Evolutionary conservation across 2,329 filamentous ascomycete species (phyloP), one percentile per base, ranked within the genome.

Genomic region (Lecanosticta acicola): DNA sequence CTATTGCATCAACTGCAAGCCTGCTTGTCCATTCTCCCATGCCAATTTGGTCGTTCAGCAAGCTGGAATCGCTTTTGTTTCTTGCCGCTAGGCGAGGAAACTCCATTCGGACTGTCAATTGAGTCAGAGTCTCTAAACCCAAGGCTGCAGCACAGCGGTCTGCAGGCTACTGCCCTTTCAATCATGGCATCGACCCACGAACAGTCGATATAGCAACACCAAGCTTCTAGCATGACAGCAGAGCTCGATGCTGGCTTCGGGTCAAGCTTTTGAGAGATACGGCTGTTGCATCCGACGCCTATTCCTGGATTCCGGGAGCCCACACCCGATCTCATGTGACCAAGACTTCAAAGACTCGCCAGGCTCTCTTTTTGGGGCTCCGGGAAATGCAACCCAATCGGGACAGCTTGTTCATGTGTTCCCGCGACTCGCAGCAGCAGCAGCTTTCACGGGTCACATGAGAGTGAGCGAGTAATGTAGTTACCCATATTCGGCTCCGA

Each of bases 1-100:
- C 50, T 19, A 33, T 39, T 13, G 38, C 51, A 49, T 58, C 53
- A 32, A 53, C 41, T 21, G 35, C 32, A 14, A 48, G 26, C 5
- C 45, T 29, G 24, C 24, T 29, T 11, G 24, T 29, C 24, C 24
- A 29, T 29, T 29, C 24, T 29, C 7, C 24, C 24, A 29, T 29
- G 11, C 24, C 11, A 29, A 5, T 29, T 11, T 29, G 24, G 7
- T 29, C 11, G 7, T 29, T 11, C 11, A 29, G 24, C 24, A 29
- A 11, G 11, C 24, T 29, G 24, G 24, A 29, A 7, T 29, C 11
- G 24, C 24, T 29, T 29, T 29, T 11, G 5, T 29, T 11, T 5
- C 24, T 29, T 11, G 24, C 24, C 11, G 24, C 5, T 7, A 29
- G 24, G 24, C 24, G 24, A 7, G 24, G 24, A 5, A 11, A 29